Percentiles rank a stretch among this genome's conserved stretches.
Evolutionary conservation across 2,329 filamentous ascomycete genomes (phyloP).

Genomic region (Phaeophleospora eucalypticola): DNA sequence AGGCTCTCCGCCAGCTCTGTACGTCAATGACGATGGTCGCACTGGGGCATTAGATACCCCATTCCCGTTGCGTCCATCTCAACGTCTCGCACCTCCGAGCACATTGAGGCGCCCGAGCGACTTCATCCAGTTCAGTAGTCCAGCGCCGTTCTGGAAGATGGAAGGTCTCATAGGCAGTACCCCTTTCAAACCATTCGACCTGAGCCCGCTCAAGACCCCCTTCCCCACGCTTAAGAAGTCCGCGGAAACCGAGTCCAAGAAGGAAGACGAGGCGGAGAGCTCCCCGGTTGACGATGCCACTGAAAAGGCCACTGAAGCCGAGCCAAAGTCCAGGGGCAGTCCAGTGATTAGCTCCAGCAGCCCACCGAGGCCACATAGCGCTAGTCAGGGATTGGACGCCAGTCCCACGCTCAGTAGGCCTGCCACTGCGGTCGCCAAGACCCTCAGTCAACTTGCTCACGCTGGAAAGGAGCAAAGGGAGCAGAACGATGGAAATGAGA

Average conservation of each 20-base stretch:
- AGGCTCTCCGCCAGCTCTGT: conserved; percentile 36
- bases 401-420: conserved; percentile 31
- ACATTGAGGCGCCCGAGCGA: conserved; percentile 77
- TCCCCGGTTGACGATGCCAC: conserved; percentile 15
- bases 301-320: conserved; percentile 16
- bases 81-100: conserved; percentile 71
- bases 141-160: conserved; percentile 86
- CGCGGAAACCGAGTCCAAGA: conserved; percentile 21
- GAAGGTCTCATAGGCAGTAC: conserved; percentile 73
- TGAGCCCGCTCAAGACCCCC: conserved; percentile 37
- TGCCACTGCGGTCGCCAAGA: conserved; percentile 31
- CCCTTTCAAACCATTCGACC: conserved; percentile 43
- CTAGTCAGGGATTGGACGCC: conserved; percentile 23
- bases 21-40: conserved; percentile 35
- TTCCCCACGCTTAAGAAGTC: conserved; percentile 32
- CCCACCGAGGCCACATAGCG: conserved; percentile 24
- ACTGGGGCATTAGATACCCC: conserved; percentile 35
- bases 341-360: conserved; percentile 33
- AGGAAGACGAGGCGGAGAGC: conserved; percentile 20
- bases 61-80: conserved; percentile 40
- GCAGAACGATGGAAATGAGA: conserved; percentile 11
- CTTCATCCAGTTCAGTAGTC: conserved; percentile 80
- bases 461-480: conserved; percentile 14
- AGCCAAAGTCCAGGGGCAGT: conserved; percentile 22
- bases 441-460: conserved; percentile 27